These are phyloP conservation scores for Komagataella kurtzmanii DNA, from an alignment of 805 yeast genomes.

Conservation along the genomic window DNA sequence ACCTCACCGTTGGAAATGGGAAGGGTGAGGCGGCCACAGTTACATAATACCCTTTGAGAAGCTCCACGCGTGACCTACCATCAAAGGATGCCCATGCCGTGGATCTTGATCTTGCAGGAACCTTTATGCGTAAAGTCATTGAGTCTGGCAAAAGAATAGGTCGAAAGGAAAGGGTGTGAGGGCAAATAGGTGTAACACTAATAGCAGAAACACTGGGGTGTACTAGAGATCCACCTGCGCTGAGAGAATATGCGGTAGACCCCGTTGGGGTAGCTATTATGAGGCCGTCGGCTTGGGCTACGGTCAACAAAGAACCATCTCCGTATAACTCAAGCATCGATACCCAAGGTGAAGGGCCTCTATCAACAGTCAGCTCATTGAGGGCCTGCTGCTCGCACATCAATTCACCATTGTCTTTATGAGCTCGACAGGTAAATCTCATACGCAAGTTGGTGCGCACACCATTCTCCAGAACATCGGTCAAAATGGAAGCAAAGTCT, in stretches of 20 bases:
- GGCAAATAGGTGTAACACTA: constrained; percentile 90
- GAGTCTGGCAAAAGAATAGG: constrained; percentile 90
- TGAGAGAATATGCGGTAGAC: constrained; percentile 87
- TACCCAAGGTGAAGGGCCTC: constrained; percentile 91
- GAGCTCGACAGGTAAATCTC: constrained; percentile 77
- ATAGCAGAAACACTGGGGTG: constrained; percentile 92
- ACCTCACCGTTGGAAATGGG: constrained; percentile 87
- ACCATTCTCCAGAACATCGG: constrained; percentile 50
- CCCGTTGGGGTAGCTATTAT: constrained; percentile 94
- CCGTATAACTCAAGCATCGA: constrained; percentile 85
- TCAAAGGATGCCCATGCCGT: constrained; percentile 98
- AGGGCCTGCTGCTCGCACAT: constrained; percentile 64
- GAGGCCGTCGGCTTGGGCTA: constrained; percentile 89
- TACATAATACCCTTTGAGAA: constrained; percentile 73
- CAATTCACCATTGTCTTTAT: constrained; percentile 36
- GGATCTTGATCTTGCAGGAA: constrained; percentile 65
- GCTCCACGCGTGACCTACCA: constrained; percentile 78
- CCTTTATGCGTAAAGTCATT: constrained; percentile 73
- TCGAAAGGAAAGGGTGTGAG: constrained; percentile 86
- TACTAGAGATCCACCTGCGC: constrained; percentile 92
- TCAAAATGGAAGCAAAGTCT: constrained; percentile 47
- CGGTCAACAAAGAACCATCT: constrained; percentile 71
- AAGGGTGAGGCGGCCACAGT: constrained; percentile 75
- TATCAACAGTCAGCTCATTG: constrained; percentile 81
- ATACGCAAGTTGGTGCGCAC: constrained; percentile 70